Conservation (phyloP, 2,329 filamentous ascomycete genomes). For the Sporothrix dimorphospora region DNA sequence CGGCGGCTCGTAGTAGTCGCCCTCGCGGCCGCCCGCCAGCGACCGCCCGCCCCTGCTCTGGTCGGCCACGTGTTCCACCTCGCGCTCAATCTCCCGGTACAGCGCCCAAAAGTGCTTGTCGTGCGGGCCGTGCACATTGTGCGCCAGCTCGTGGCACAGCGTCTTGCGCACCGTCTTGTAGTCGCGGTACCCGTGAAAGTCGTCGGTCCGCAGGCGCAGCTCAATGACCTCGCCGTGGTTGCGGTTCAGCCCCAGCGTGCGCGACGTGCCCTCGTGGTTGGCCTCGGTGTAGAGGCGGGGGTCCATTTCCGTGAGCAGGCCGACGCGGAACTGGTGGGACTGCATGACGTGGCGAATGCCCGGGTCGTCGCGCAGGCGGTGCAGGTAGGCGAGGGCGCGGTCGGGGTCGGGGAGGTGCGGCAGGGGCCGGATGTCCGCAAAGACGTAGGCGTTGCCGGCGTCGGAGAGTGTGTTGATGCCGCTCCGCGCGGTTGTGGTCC, state of each 20-base stretch:
- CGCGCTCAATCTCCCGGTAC: slow-evolving; percentile 82
- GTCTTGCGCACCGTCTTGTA: slow-evolving; percentile 91
- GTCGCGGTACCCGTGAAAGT: slow-evolving; percentile 89
- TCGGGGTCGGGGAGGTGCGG: slow-evolving; percentile 75
- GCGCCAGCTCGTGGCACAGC: slow-evolving; percentile 90
- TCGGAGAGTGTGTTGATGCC: slow-evolving; percentile 54
- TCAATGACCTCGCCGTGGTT: slow-evolving; percentile 91
- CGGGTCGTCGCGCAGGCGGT: slow-evolving; percentile 76
- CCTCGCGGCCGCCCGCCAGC: slow-evolving; percentile 68
- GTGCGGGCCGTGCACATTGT: slow-evolving; percentile 85
- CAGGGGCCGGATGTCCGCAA: slow-evolving; percentile 75
- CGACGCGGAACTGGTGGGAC: slow-evolving; percentile 81
- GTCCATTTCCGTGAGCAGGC: slow-evolving; percentile 93
- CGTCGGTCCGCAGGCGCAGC: slow-evolving; percentile 86
- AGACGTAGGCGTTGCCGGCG: slow-evolving; percentile 66
- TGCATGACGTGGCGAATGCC: slow-evolving; percentile 85
- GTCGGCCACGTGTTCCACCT: slow-evolving; percentile 70
- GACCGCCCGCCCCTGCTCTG: slow-evolving; percentile 66
- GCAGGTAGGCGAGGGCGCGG: slow-evolving; percentile 70
- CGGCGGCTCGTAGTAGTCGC: slow-evolving; percentile 60
- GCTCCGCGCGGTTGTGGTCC: slow-evolving; percentile 33
- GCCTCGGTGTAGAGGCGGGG: slow-evolving; percentile 74
- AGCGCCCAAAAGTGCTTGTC: slow-evolving; percentile 89
- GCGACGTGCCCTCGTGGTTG: slow-evolving; percentile 71
- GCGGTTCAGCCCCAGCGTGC: slow-evolving; percentile 83